Base-by-base conservation (phyloP, 805 yeast species). In the Ogataea pini region DNA sequence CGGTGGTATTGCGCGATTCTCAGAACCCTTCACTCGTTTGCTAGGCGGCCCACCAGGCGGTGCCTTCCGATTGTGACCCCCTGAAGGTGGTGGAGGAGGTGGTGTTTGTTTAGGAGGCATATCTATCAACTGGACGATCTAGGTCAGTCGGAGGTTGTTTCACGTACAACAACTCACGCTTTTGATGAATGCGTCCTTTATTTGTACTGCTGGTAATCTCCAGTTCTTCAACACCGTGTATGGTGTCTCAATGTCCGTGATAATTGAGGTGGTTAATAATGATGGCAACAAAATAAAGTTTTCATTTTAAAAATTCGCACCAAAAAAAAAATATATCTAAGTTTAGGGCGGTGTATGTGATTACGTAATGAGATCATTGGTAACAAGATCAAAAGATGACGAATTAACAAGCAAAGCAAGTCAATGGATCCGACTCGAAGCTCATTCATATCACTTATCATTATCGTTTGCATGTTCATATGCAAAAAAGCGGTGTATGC, bases 1-100 rank as follows among this genome's bases (percentile, higher is more conserved):
- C 24, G 75, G 75, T 2, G 70, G 68, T 18, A 12, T 16, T 22
- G 24, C 42, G 41, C 16, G 49, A 19, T 7, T 4, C 7, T 31
- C 29, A 17, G 39, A 29, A n/a, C 36, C 45, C 16, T 45, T 55
- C 6, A 47, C 47, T 37, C 48, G 57, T 48, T 60, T 60, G 13
- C 9, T 45, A 7, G 62, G 61, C 3, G 59, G 62, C 28, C 42
- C 49, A 9, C 55, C 58, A 14, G 42, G 37, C 3, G 33, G 36
- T 10, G 29, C 40, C 12, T 44, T 42, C 1, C 44, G 41, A 17
- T 41, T 36, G 29, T 16, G 20, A 17, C 48, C 44, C 17, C 36
- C 38, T 5, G 49, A 44, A 13, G 42, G 47, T n/a, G 42, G 47
- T n/a, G 61, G 52, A 4, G 55, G 56, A 4, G 56, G 53, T 14